Evolutionary conservation across 495 filamentous ascomycete genomes (phyloP), one percentile per base, ranked within the genome.

Genomic region (Penicillium bovifimosum): DNA sequence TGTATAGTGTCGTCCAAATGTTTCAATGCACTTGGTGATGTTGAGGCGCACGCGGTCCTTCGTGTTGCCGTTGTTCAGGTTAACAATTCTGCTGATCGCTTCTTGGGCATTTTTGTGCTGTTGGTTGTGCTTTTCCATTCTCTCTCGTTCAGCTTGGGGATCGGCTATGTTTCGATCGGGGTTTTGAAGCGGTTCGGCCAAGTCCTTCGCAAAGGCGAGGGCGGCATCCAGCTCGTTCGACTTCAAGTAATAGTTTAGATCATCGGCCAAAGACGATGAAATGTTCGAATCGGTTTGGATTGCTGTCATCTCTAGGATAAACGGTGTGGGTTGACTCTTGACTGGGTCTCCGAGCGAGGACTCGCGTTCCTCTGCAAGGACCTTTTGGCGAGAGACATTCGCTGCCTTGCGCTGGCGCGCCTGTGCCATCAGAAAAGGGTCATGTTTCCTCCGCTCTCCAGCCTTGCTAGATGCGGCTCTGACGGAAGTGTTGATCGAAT

Each of bases 1-100:
- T n/a, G 93, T 97, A 55, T 83, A 79, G 76, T 97, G 93, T 38
- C 93, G 81, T 11, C 93, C 93, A 59, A 98, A 96, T 0, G 79
- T 85, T 54, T 89, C 81, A 56, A 98, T 85, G 65, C 90, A 95
- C 28, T 86, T 81, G 51, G 86, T 78, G 54, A 86, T 85, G 65
- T 95, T 95, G 56, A 86, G 82, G 36, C 89, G 84, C 52, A 83
- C 81, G 39, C 80, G 80, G 55, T 95, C 90, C 69, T 87, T 84
- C 41, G 76, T 82, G 62, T 77, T 86, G 60, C 84, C 90, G 58
- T 91, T 87, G 29, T 75, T 76, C 33, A 98, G 71, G 47, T 79
- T 75, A 9, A 86, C 77, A 58, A 98, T 96, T 26, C 91, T 81
- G 47, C 76, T 62, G 46, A 98, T 78, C 2, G 91, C 93, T 55